Conservation (phyloP, 345 rosid genomes). For the Salix koriyanagi region DNA sequence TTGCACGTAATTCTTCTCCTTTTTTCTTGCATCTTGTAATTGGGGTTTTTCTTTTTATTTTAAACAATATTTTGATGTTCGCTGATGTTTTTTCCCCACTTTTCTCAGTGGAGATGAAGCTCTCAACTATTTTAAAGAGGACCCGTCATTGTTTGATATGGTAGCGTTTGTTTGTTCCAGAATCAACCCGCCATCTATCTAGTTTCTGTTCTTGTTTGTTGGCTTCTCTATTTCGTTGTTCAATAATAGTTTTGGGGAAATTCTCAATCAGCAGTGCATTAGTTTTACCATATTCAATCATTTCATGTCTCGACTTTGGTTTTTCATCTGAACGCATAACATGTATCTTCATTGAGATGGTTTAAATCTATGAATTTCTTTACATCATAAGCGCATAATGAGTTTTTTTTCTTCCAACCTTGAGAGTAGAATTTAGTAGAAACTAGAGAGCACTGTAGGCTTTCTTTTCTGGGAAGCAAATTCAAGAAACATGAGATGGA, state of each 20-base stretch:
- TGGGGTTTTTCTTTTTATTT: neutral
- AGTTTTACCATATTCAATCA: no score
- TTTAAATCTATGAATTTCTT: no score
- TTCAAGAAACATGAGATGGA: no score
- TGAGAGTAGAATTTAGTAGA: no score
- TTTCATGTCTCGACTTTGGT: no score
- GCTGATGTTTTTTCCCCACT: neutral
- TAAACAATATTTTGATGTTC: neutral
- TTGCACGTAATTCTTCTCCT: constrained; percentile 56
- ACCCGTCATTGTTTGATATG: constrained; percentile 76
- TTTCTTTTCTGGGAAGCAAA: no score
- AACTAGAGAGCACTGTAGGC: no score
- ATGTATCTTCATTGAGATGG: no score
- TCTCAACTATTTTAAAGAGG: constrained; percentile 62
- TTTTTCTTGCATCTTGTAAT: neutral
- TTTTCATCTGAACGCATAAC: no score
- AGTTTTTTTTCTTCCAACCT: no score
- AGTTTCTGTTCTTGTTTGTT: neutral
- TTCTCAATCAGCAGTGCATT: no score
- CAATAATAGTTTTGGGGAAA: neutral
- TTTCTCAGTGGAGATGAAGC: constrained; percentile 78
- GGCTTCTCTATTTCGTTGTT: neutral
- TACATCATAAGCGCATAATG: no score
- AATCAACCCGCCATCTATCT: neutral
- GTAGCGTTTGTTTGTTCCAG: constrained; percentile 30